A percentile compares a stretch with the other conserved stretches of the same genome.
These are phyloP conservation scores for Nicotiana tomentosiformis DNA, from an alignment of 257 asterid species.

Conservation along the genomic window DNA sequence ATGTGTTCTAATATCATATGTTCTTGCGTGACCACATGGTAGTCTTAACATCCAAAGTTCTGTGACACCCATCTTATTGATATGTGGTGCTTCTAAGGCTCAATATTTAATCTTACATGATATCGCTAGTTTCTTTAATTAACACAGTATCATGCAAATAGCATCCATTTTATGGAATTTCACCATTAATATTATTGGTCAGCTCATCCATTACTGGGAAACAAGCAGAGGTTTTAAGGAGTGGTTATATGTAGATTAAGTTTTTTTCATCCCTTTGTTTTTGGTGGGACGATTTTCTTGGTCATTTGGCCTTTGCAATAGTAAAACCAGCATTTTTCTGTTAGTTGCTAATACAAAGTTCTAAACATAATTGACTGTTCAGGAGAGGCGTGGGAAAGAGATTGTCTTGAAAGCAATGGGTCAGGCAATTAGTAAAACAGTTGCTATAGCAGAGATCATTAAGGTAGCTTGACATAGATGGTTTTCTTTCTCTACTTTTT, in stretches of 20 bases:
- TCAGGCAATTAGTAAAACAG: conserved; percentile 82
- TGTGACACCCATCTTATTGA: not conserved
- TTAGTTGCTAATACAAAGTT: not conserved
- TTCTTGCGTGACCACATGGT: not conserved
- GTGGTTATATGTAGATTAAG: not conserved
- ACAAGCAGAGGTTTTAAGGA: not conserved
- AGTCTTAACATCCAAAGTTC: not conserved
- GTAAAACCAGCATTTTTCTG: not conserved
- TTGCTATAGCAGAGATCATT: conserved; percentile 70
- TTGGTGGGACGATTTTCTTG: not conserved
- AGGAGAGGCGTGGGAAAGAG: conserved; percentile 73
- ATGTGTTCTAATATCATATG: not conserved
- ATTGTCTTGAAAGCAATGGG: conserved; percentile 96
- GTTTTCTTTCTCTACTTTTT: not conserved
- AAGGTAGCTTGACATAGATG: conserved; percentile 39
- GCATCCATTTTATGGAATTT: not conserved
- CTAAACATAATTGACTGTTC: conserved; percentile 4
- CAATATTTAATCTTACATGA: not conserved
- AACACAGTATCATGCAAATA: not conserved
- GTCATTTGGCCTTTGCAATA: not conserved
- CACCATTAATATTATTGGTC: not conserved
- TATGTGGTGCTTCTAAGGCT: not conserved
- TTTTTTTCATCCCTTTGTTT: not conserved
- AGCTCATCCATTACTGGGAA: not conserved
- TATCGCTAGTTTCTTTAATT: not conserved